Percentiles rank a stretch among this genome's conserved stretches.
Evolutionary conservation across 352 stramenopile genomes (phyloP).

Genomic region (Globisporangium barbulae): DNA sequence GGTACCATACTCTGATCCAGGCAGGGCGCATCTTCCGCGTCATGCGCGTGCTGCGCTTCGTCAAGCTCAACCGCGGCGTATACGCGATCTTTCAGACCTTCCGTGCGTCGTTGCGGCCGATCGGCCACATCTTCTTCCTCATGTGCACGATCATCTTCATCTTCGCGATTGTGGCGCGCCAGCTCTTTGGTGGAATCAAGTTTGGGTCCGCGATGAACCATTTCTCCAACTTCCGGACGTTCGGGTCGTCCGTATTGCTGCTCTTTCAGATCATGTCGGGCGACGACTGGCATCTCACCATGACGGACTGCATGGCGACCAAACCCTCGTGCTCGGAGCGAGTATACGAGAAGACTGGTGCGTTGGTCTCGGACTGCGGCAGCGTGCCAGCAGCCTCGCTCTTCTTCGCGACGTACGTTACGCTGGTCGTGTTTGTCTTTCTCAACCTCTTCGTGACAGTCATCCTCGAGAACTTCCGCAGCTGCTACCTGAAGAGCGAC

Average conservation of each 20-base stretch:
- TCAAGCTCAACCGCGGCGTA: slow-evolving; percentile 66
- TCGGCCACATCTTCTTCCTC: slow-evolving; percentile 79
- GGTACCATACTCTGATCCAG: slow-evolving; percentile 68
- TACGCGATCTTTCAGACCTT: slow-evolving; percentile 81
- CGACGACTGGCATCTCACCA: slow-evolving; percentile 78
- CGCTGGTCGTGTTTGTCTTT: slow-evolving; percentile 76
- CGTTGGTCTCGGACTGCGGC: slow-evolving; percentile 60
- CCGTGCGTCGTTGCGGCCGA: slow-evolving; percentile 54
- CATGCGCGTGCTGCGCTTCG: slow-evolving; percentile 73
- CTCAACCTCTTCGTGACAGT: slow-evolving; percentile 83
- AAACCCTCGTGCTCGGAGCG: slow-evolving; percentile 60
- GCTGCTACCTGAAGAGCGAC: slow-evolving; percentile 73
- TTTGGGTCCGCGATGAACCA: slow-evolving; percentile 56
- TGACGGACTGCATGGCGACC: slow-evolving; percentile 72
- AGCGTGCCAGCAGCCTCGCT: slow-evolving; percentile 35
- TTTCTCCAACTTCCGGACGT: slow-evolving; percentile 73
- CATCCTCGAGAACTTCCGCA: slow-evolving; percentile 81
- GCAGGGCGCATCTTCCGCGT: slow-evolving; percentile 70
- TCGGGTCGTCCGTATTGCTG: slow-evolving; percentile 54
- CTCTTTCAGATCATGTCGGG: slow-evolving; percentile 84
- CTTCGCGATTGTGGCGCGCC: slow-evolving; percentile 65
- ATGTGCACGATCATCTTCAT: slow-evolving; percentile 85
- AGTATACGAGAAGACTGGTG: slow-evolving; percentile 26
- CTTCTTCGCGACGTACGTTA: slow-evolving; percentile 76
- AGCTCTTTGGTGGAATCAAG: slow-evolving; percentile 69